phyloP scores from a whole-genome alignment of 2,329 filamentous ascomycete species.

The Beauveria scarabaeidicola region DNA sequence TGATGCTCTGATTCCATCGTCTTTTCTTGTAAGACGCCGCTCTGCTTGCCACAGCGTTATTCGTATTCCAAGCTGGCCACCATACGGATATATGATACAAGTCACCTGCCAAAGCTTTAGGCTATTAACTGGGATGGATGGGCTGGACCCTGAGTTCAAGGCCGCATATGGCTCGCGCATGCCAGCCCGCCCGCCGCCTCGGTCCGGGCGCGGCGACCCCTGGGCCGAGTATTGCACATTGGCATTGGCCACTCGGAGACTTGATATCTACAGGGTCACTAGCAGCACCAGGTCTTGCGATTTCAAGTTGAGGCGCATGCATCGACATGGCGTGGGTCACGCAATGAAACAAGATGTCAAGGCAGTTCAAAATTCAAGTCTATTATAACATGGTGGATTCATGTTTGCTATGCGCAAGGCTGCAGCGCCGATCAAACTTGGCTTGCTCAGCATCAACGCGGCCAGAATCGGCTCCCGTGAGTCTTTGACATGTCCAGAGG shows the following conservation, averaged over 20 bases:
- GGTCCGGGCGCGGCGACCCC: background rate
- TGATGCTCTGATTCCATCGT: background rate
- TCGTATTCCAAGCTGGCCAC: no score
- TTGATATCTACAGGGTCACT: background rate
- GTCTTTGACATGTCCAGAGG: background rate
- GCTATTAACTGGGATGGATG: background rate
- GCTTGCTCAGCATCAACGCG: background rate
- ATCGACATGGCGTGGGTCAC: background rate
- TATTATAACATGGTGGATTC: background rate
- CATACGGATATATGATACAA: background rate
- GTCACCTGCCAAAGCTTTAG: background rate
- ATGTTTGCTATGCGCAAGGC: background rate
- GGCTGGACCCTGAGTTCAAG: background rate
- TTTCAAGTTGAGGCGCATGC: no score
- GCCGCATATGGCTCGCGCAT: background rate
- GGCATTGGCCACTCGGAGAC: background rate
- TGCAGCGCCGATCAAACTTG: background rate
- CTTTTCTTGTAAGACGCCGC: no score
- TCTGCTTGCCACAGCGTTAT: no score
- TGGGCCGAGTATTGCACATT: background rate
- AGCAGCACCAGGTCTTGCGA: background rate
- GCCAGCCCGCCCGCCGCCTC: background rate
- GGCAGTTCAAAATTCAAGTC: background rate
- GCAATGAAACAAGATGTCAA: background rate
- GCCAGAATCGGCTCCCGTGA: slow-evolving; percentile 1